Evolutionary conservation across 2,329 filamentous ascomycete species (phyloP).

Genomic region (Lecanicillium sp.): DNA sequence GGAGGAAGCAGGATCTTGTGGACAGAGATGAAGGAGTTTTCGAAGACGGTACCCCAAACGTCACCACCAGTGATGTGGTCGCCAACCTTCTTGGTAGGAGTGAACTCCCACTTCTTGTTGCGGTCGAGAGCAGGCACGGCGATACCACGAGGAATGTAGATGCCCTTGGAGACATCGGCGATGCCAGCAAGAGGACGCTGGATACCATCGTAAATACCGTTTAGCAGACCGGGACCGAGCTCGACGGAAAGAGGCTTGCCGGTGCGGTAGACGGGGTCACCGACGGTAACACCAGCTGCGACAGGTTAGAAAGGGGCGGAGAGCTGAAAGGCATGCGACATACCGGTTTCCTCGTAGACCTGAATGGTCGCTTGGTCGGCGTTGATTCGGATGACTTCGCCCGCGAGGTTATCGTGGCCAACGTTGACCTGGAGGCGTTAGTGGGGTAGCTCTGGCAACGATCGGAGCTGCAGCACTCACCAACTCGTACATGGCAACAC

Average conservation of each 20-base stretch:
- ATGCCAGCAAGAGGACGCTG: conserved; percentile 90
- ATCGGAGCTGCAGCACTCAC: conserved; percentile 42
- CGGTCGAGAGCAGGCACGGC: conserved; percentile 81
- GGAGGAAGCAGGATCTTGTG: conserved; percentile 93
- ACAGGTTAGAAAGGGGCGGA: conserved; percentile 13
- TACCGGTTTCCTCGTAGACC: conserved; percentile 98
- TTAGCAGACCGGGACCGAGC: conserved; percentile 91
- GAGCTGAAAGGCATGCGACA: conserved; percentile 20
- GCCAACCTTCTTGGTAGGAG: conserved; percentile 83
- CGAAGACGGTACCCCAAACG: conserved; percentile 88
- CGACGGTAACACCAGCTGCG: conserved; percentile 85
- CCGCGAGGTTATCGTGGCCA: conserved; percentile 84
- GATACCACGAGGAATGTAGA: conserved; percentile 97
- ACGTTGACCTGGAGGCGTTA: conserved; percentile 66
- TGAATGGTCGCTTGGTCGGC: conserved; percentile 94
- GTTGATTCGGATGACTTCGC: conserved; percentile 97
- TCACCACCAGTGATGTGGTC: conserved; percentile 97
- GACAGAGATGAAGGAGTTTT: conserved; percentile 90
- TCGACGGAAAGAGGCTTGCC: conserved; percentile 97
- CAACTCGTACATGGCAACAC: conserved; percentile 99
- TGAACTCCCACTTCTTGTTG: conserved; percentile 94
- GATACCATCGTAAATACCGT: conserved; percentile 99
- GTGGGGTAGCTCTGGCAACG: conserved; percentile 6
- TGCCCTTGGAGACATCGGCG: conserved; percentile 69
- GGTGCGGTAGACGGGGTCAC: conserved; percentile 84